Evolutionary conservation across 495 filamentous ascomycete species (phyloP), one percentile per base, ranked within the genome.

Genomic region (Letharia columbiana): DNA sequence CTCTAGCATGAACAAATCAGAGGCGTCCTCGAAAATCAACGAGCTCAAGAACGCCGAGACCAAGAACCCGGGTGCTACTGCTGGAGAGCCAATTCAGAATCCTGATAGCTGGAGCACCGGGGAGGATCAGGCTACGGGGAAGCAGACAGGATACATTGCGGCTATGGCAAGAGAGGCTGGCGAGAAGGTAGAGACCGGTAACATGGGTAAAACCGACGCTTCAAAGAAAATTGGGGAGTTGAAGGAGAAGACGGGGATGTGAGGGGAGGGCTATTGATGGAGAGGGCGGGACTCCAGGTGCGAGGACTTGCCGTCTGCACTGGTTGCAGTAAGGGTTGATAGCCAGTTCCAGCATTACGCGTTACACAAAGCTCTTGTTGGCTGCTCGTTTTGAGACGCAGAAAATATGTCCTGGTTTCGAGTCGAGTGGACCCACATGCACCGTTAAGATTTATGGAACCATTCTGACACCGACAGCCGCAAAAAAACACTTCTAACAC

Each of bases 121-220:
- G 7, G 70, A 68, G 11, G 70, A 71, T 33, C 41, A 60, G 18
- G 70, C 70, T 9, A 69, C 67, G 41, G 70, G 70, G 39, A 71
- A 68, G 65, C 70, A 71, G 65, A 71, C 67, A 20, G 70, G 70
- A 37, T 71, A 71, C 59, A 68, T 71, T 47, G 70, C 70, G 52
- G 70, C 67, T 11, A 71, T 71, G 70, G 67, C 70, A 49, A 44
- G 65, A 50, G 66, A 71, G 52, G 70, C 67, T 9, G 70, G 70
- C 66, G 65, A 64, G 68, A 68, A 60, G 54, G 66, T 69, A 17
- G 37, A 64, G 60, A 66, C 62, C 31, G 72, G 68, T 28, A 57
- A 66, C 28, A 74, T 76, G 60, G 62, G 72, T 17, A 74, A 74
- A 57, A 77, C 69, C 31, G 73, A 71, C 59, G 69, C 64, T 52